Percentiles rank a stretch among this genome's conserved stretches.
Evolutionary conservation across 768 basidiomycete species (phyloP).

Genomic region (Russula lepida): DNA sequence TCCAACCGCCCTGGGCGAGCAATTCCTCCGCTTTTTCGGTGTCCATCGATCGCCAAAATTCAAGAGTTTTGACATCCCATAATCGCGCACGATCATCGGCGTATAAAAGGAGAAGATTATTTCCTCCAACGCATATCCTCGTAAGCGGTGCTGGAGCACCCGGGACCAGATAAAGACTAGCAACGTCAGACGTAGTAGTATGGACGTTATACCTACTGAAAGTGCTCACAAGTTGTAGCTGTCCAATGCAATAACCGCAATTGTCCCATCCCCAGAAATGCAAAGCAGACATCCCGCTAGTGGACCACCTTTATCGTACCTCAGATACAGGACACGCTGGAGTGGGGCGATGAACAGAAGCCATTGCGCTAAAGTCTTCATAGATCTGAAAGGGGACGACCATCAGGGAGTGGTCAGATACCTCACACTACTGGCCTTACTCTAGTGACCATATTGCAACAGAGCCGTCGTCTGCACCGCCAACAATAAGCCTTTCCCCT

Average conservation of each 20-base stretch:
- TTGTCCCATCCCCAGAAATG: constrained; percentile 68
- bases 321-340: constrained; percentile 46
- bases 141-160: constrained; percentile 63
- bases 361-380: constrained; percentile 63
- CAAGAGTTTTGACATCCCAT: constrained; percentile 78
- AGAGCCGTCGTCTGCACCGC: constrained; percentile 72
- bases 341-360: constrained; percentile 65
- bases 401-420: not conserved
- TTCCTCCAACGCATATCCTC: constrained; percentile 53
- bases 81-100: constrained; percentile 66
- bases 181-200: not conserved
- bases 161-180: constrained; percentile 73
- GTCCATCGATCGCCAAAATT: constrained; percentile 79
- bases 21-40: constrained; percentile 70
- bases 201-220: not conserved
- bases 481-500: constrained; percentile 55
- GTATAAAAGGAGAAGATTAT: constrained; percentile 71
- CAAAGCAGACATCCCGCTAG: constrained; percentile 65
- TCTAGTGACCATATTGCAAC: constrained; percentile 63
- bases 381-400: constrained; percentile 35
- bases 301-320: constrained; percentile 43
- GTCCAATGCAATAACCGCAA: constrained; percentile 68
- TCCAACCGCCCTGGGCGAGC: constrained; percentile 66
- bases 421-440: constrained; percentile 33
- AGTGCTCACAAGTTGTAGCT: constrained; percentile 69